These are phyloP conservation scores for Iris pallida DNA, from an alignment of 116 monocot species.

Conservation along the genomic window DNA sequence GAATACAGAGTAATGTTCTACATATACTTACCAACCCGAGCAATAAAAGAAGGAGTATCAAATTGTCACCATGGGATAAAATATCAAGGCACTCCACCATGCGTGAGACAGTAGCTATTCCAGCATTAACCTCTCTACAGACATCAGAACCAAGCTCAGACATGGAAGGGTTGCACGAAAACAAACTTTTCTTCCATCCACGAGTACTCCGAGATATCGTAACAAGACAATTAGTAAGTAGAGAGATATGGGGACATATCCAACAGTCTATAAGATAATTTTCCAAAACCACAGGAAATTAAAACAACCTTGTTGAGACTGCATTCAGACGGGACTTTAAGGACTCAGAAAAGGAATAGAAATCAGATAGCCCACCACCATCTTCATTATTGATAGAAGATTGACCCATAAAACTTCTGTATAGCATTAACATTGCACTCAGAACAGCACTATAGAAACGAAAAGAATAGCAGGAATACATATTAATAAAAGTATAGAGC, in stretches of 20 bases:
- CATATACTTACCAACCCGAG: too few relatives aligned
- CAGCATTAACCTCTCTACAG: constrained; percentile 61
- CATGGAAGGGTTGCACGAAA: constrained; percentile 45
- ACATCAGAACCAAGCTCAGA: constrained; percentile 70
- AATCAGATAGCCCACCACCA: constrained; percentile 52
- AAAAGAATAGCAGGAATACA: not conserved
- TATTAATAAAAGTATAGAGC: not conserved
- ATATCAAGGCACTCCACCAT: constrained; percentile 57
- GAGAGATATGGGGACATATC: not conserved
- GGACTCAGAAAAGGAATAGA: constrained; percentile 62
- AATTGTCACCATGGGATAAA: too few relatives aligned
- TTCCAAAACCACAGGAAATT: not conserved
- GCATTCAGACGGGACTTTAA: constrained; percentile 60
- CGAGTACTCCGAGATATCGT: constrained; percentile 60
- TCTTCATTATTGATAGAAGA: constrained; percentile 35
- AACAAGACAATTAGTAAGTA: not conserved
- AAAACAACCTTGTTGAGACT: constrained; percentile 54
- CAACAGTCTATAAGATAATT: not conserved
- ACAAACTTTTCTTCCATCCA: constrained; percentile 75
- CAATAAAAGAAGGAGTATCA: too few relatives aligned
- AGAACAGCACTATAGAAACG: not conserved
- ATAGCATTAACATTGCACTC: not conserved
- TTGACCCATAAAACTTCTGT: constrained; percentile 22
- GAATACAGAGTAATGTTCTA: too few relatives aligned
- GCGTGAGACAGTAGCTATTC: constrained; percentile 63